Evolutionary conservation across 805 yeast species (phyloP), one percentile per base, ranked within the genome.

Genomic region (Maudiozyma bulderi): DNA sequence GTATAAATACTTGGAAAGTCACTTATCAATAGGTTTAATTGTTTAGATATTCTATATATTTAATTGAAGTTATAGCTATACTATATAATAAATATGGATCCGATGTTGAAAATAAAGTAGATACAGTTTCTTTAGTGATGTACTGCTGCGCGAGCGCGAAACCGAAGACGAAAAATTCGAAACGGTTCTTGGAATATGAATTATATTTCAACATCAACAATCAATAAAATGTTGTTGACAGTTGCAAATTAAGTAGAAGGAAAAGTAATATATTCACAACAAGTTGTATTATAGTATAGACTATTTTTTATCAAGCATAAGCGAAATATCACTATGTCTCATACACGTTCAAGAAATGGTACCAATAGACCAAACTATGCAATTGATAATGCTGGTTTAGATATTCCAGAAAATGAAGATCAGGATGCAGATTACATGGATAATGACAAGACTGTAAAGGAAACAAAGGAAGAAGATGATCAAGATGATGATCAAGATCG

Each of bases 1-100:
- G 82, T 46, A 72, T 91, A 49, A 90, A 85, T 67, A 68, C 72
- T 32, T 93, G 98, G 98, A 59, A 52, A 9, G 63, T 68, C 11
- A 54, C 52, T 3, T 53, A 59, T 42, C 53, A 54, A 40, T 42
- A 39, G 15, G 7, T 28, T 8, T n/a, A 39, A 8, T 20, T 26
- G 8, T 39, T n/a, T 6, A n/a, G 11, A 34, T 40, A 29, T 34
- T 32, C 40, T 13, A 11, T 35, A 8, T 35, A 8, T 35, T 5
- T 7, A 3, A n/a, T n/a, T 35, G 8, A 35, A 8, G 14, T 13
- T n/a, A 35, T 35, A 35, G 14, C 11, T 35, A n/a, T 14, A 6
- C 7, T 8, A 11, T 35, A 35, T 9, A 35, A n/a, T 35, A 35
- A 35, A 20, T 20, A 20, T 20, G 26, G 4, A 20, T 20, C 26